Evolutionary conservation across 2,329 filamentous ascomycete species (phyloP), one percentile per base, ranked within the genome.

Genomic region (Botrytis aclada): DNA sequence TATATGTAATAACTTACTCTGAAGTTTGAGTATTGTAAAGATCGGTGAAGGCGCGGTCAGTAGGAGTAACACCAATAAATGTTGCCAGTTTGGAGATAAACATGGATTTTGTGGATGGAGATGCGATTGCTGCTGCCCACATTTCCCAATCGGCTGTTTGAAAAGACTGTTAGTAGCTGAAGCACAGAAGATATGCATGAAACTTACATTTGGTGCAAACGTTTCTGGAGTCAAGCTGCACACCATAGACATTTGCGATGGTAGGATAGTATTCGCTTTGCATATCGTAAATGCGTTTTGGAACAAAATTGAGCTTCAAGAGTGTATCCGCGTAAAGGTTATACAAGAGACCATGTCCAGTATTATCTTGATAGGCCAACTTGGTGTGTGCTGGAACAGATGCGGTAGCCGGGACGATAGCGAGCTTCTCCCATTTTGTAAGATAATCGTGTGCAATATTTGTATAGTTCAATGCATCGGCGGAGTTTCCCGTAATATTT

Each of bases 311-410:
- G 82, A 97, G 94, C 79, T 89, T 91, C 10, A 97, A 88, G 51
- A 95, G 85, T 45, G 88, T 89, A 82, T 97, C 94, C 16, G 91
- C 89, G 83, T 93, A 97, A 51, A 97, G 86, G 80, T 95, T 96
- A 84, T 97, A 97, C 43, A 97, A 86, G 3, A 72, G 62, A 76
- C 78, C 78, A 77, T 87, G 83, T 37, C 84, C 84, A 70, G 78
- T 77, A 0, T 74, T 75, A 85, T 92, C 90, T 80, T 93, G 87
- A 82, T 97, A 97, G 22, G 91, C 89, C 8, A 97, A 85, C 78
- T 93, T 95, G 29, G 92, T 90, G 82, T 96, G 93, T 0, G 90
- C 84, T 9, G 82, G 83, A 47, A 77, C 84, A 6, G 88, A 87
- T 72, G 43, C 51, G 25, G 72, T 73, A 29, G 90, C 88, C 37